A percentile compares a stretch with the other conserved stretches of the same genome.
These are phyloP conservation scores for Hirschfeldia incana DNA, from an alignment of 345 rosid species.

Conservation along the genomic window DNA sequence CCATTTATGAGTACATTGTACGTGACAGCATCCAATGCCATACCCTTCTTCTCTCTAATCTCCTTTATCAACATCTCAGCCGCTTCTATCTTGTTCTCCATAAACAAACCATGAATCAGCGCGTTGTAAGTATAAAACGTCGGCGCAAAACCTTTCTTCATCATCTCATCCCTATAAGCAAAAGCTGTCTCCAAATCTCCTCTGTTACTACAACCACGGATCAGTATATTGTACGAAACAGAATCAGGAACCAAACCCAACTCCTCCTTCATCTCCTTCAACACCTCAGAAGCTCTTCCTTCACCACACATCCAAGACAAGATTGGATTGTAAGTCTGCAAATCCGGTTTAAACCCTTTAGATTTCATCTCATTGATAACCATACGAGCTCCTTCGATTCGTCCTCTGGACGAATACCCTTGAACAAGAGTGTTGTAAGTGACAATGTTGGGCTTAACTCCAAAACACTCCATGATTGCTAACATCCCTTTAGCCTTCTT, in stretches of 20 bases:
- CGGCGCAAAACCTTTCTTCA: conserved; percentile 57
- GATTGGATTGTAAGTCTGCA: conserved; percentile 74
- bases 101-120: conserved; percentile 74
- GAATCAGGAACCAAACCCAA: conserved; percentile 66
- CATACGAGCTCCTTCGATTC: conserved; percentile 69
- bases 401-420: conserved; percentile 67
- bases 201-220: conserved; percentile 69
- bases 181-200: conserved; percentile 70
- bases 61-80: conserved; percentile 68
- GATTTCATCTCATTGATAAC: conserved; percentile 59
- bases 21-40: conserved; percentile 62
- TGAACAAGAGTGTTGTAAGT: conserved; percentile 81
- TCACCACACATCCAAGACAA: conserved; percentile 77
- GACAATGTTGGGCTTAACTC: conserved; percentile 65
- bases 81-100: conserved; percentile 63
- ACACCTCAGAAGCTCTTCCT: conserved; percentile 56
- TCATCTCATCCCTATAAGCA: conserved; percentile 75
- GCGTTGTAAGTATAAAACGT: conserved; percentile 78
- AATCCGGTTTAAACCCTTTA: conserved; percentile 65
- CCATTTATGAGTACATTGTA: conserved; percentile 89
- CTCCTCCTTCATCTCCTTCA: conserved; percentile 64
- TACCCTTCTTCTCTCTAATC: conserved; percentile 60
- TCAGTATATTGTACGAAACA: conserved; percentile 76
- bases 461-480: conserved; percentile 62
- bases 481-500: conserved; percentile 72